A percentile compares a stretch with the other conserved stretches of the same genome.
phyloP scores from a whole-genome alignment of 768 basidiomycete genomes.

The Chalciporus chontae region DNA sequence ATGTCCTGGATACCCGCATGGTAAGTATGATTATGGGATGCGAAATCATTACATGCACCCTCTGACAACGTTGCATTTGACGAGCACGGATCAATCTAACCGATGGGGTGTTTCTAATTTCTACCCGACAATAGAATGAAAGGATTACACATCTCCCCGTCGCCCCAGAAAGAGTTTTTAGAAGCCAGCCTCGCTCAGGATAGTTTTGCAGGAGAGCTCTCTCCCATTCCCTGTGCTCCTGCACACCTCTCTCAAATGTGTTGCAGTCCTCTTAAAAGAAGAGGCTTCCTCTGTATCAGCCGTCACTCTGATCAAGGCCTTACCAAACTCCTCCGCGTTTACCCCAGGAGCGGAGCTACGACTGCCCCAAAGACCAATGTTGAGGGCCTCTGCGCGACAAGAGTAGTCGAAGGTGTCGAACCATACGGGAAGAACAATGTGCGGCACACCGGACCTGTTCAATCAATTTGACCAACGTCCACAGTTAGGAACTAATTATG shows the following conservation, averaged over 20 bases:
- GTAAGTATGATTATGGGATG: no score
- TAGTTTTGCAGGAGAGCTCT: neutral
- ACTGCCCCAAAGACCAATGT: slow-evolving; percentile 3
- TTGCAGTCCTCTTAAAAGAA: slow-evolving; percentile 1
- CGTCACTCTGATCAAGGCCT: slow-evolving; percentile 3
- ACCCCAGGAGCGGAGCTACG: neutral
- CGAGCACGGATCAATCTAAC: no score
- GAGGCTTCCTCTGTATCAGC: slow-evolving; percentile 2
- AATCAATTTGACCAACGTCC: no score
- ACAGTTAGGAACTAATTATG: no score
- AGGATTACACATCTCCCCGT: no score
- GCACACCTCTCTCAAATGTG: neutral
- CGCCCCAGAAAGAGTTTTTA: neutral
- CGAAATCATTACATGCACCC: no score
- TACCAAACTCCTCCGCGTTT: slow-evolving; percentile 1
- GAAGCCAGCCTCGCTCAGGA: neutral
- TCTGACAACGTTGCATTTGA: no score
- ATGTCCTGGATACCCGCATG: no score
- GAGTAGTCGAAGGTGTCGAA: slow-evolving; percentile 9
- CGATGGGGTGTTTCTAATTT: no score
- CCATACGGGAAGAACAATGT: slow-evolving; percentile 13
- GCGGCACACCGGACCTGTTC: slow-evolving; percentile 10
- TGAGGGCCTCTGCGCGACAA: neutral
- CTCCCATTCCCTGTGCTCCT: neutral
- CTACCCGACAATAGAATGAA: no score